Conservation (phyloP, 495 filamentous ascomycete genomes). For the Neurospora hispaniola region DNA sequence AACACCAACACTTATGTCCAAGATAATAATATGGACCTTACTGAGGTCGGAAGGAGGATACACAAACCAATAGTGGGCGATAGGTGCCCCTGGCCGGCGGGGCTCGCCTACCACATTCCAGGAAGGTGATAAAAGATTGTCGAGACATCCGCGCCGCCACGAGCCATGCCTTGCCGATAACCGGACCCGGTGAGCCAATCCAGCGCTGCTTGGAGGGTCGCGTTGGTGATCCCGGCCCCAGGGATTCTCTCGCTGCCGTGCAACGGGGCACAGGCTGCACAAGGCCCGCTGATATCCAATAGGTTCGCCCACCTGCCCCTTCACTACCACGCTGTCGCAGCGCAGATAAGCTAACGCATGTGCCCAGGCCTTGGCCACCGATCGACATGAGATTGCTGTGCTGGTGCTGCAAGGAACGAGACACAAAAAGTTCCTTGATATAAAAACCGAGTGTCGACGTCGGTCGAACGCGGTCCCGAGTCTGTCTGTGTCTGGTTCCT, state of each 20-base stretch:
- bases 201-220: neutral
- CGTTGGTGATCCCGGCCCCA: neutral
- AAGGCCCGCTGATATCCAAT: neutral
- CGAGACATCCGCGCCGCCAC: neutral
- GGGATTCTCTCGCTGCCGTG: neutral
- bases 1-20: too few relatives aligned
- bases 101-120: neutral
- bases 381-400: neutral
- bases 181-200: neutral
- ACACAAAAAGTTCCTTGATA: neutral
- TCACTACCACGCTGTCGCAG: neutral
- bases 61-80: neutral
- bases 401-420: neutral
- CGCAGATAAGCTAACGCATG: neutral
- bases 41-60: neutral
- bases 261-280: neutral
- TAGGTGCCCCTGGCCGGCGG: neutral
- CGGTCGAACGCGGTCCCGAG: neutral
- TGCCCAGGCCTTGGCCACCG: neutral
- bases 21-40: neutral
- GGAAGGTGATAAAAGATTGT: neutral
- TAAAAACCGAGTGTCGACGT: neutral
- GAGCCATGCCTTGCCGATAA: neutral
- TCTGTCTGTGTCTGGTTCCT: neutral
- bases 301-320: neutral